These are phyloP conservation scores for Trypanosoma conorhini DNA, from an alignment of 208 protist genomes.

Conservation along the genomic window DNA sequence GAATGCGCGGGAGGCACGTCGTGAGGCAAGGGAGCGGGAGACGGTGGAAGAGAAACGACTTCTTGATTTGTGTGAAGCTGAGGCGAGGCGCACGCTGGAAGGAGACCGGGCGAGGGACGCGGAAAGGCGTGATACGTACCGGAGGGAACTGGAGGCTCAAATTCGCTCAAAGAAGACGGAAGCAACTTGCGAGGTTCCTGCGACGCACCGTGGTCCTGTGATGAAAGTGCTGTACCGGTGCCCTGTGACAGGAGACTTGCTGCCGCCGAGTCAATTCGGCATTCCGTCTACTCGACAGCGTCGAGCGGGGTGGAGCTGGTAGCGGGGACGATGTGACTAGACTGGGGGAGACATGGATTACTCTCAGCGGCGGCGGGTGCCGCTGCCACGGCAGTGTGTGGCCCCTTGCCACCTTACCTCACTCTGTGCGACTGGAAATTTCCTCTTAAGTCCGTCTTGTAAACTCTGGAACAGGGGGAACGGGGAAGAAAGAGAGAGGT, in stretches of 20 bases:
- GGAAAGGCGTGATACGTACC: slow-evolving; percentile 26
- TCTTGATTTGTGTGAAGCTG: slow-evolving; percentile 21
- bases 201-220: slow-evolving; percentile 21
- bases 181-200: slow-evolving; percentile 2
- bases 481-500: too few species aligned
- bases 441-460: too few species aligned
- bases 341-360: not conserved
- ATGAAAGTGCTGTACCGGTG: slow-evolving; percentile 53
- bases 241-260: slow-evolving; percentile 52
- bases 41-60: slow-evolving; percentile 26
- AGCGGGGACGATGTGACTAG: not conserved
- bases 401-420: too few species aligned
- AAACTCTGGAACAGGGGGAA: too few species aligned
- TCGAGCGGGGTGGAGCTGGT: not conserved
- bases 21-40: slow-evolving; percentile 15
- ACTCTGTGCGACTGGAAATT: too few species aligned
- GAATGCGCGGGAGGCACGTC: slow-evolving; percentile 25
- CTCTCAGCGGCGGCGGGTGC: too few species aligned
- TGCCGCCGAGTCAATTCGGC: slow-evolving; percentile 62
- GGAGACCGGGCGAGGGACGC: slow-evolving; percentile 34
- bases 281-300: slow-evolving; percentile 23
- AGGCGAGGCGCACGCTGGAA: slow-evolving; percentile 19
- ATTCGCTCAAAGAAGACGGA: slow-evolving; percentile 22
- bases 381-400: too few species aligned
- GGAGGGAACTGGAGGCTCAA: slow-evolving; percentile 16